A percentile compares a stretch with the other conserved stretches of the same genome.
Conservation (phyloP, 192 early-diverging fungal species). For the Coemansia sp. region DNA sequence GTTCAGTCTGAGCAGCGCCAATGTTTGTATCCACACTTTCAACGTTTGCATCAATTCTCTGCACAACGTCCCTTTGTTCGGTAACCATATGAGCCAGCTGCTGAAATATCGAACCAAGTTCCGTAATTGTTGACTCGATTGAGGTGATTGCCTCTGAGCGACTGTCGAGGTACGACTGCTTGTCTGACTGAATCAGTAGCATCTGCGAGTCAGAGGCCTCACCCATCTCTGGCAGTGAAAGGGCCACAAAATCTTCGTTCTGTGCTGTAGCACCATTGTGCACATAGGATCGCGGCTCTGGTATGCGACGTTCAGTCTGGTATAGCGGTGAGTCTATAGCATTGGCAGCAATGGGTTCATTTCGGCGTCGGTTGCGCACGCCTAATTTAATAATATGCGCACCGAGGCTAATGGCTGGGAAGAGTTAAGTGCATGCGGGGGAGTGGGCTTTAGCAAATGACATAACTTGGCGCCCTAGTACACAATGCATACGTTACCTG, state of each 20-base stretch:
- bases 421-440: neutral
- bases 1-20: constrained; percentile 81
- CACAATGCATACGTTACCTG: constrained; percentile 25
- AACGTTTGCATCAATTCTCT: constrained; percentile 93
- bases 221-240: constrained; percentile 55
- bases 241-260: constrained; percentile 53
- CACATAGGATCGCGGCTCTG: constrained; percentile 6
- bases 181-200: constrained; percentile 60
- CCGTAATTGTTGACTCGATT: constrained; percentile 96
- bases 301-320: constrained; percentile 51
- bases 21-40: constrained; percentile 91
- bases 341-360: constrained; percentile 11
- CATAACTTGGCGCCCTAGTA: neutral
- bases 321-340: constrained; percentile 60
- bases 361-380: constrained; percentile 45
- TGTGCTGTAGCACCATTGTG: constrained; percentile 15
- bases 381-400: constrained; percentile 19
- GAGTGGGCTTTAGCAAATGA: neutral
- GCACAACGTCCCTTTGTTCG: constrained; percentile 83
- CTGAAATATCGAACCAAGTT: constrained; percentile 87
- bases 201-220: constrained; percentile 68
- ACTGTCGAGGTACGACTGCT: constrained; percentile 84
- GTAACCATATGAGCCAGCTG: constrained; percentile 84
- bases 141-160: constrained; percentile 89
- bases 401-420: neutral